phyloP scores from a whole-genome alignment of 2,329 filamentous ascomycete species.

The Beauveria bassiana region DNA sequence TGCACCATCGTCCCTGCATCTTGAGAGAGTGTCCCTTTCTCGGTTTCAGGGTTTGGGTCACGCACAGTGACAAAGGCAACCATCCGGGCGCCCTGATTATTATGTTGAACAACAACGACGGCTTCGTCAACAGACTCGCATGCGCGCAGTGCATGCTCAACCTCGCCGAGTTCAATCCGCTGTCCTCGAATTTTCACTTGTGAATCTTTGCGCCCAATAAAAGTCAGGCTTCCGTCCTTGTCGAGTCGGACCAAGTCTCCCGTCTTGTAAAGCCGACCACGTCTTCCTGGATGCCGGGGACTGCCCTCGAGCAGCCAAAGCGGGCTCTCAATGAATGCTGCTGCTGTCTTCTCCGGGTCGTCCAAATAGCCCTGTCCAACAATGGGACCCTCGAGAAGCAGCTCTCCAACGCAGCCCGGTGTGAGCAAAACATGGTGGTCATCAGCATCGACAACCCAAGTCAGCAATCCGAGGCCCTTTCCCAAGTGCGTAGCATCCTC shows the following conservation, averaged over 20 bases:
- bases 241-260: not conserved
- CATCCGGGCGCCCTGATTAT: not conserved
- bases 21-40: not conserved
- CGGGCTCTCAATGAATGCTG: slow-evolving; percentile 15
- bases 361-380: slow-evolving; percentile 34
- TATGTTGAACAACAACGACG: not conserved
- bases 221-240: not conserved
- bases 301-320: slow-evolving; percentile 12
- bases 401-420: slow-evolving; percentile 23
- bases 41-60: not conserved
- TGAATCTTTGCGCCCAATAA: not conserved
- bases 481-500: not conserved
- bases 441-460: not conserved
- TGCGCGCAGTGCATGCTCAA: not conserved
- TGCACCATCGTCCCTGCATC: not conserved
- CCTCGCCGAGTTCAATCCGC: not conserved
- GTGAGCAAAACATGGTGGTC: slow-evolving; percentile 17
- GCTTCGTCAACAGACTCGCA: not conserved
- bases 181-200: not conserved
- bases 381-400: slow-evolving; percentile 23
- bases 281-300: not conserved
- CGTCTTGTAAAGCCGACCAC: not conserved
- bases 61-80: not conserved
- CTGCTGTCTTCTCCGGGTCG: slow-evolving; percentile 29
- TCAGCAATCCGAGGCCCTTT: not conserved